Conservation (phyloP, 306 rosid genomes). For the Ziziphus jujuba region DNA sequence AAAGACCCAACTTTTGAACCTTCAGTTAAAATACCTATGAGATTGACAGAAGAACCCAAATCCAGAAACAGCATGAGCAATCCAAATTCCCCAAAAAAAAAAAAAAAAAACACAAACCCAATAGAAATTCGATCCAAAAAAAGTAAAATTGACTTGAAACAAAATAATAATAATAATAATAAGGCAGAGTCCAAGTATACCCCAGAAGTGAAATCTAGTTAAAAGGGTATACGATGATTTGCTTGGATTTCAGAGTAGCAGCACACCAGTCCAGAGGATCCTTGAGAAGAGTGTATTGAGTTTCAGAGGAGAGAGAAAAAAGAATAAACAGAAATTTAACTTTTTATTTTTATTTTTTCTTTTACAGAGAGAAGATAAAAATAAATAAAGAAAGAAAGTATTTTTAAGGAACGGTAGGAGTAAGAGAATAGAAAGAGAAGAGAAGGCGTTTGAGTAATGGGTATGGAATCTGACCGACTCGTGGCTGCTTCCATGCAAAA, state of each 20-base stretch:
- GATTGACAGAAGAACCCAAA: neutral
- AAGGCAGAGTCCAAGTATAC: neutral
- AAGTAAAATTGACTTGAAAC: neutral
- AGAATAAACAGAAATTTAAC: neutral
- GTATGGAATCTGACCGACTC: conserved; percentile 23
- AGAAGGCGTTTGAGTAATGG: neutral
- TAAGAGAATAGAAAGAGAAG: neutral
- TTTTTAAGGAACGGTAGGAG: neutral
- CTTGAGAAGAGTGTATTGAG: conserved; percentile 27
- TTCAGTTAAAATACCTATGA: neutral
- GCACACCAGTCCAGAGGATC: conserved; percentile 32
- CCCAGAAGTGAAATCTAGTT: neutral
- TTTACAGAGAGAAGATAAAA: neutral
- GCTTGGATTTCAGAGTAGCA: conserved; percentile 27
- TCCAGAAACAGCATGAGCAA: neutral
- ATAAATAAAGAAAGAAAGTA: neutral
- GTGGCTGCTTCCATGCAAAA: conserved; percentile 41
- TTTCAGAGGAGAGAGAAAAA: conserved; percentile 18
- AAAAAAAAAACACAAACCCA: neutral
- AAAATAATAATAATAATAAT: too few relatives aligned
- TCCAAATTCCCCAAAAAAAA: neutral
- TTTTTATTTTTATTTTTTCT: neutral
- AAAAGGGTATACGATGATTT: neutral
- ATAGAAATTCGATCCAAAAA: neutral
- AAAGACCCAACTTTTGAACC: neutral